These are phyloP conservation scores for Echeveria elegans DNA, from an alignment of 164 flowering plant species.

Conservation along the genomic window DNA sequence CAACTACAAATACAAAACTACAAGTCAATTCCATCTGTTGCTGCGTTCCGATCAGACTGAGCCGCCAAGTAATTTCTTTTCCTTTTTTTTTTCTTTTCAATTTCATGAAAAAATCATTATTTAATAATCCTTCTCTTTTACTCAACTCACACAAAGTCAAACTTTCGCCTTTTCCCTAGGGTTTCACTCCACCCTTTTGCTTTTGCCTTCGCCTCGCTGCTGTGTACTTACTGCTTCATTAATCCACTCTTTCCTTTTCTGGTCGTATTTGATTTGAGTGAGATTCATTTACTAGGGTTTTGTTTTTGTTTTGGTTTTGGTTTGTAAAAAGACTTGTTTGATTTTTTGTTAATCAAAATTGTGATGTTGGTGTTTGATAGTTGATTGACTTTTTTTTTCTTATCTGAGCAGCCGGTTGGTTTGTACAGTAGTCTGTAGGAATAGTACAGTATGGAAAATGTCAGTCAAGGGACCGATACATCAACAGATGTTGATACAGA, in stretches of 20 bases:
- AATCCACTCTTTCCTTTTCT: not conserved
- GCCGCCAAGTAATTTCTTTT: too few species aligned
- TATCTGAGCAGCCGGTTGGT: not conserved
- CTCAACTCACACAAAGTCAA: too few species aligned
- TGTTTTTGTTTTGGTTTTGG: not conserved
- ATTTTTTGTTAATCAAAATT: not conserved
- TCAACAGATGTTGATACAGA: constrained; percentile 46
- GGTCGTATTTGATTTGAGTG: not conserved
- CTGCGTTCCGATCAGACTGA: too few species aligned
- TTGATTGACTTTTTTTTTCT: not conserved
- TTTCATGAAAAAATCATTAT: too few species aligned
- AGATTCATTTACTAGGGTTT: not conserved
- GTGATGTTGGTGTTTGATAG: not conserved
- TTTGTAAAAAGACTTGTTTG: too few species aligned
- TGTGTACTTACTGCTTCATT: not conserved
- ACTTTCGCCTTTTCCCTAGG: too few species aligned
- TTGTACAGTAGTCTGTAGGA: constrained; percentile 30
- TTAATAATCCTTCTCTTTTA: too few species aligned
- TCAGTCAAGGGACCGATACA: constrained; percentile 40
- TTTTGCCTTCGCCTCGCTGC: too few species aligned
- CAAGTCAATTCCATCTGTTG: too few species aligned
- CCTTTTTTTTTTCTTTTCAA: too few species aligned
- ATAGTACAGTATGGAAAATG: constrained; percentile 38
- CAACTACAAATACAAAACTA: too few species aligned
- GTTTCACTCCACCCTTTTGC: too few species aligned